phyloP scores from a whole-genome alignment of 139 green algal species.

The Yamagishiella unicocca region DNA sequence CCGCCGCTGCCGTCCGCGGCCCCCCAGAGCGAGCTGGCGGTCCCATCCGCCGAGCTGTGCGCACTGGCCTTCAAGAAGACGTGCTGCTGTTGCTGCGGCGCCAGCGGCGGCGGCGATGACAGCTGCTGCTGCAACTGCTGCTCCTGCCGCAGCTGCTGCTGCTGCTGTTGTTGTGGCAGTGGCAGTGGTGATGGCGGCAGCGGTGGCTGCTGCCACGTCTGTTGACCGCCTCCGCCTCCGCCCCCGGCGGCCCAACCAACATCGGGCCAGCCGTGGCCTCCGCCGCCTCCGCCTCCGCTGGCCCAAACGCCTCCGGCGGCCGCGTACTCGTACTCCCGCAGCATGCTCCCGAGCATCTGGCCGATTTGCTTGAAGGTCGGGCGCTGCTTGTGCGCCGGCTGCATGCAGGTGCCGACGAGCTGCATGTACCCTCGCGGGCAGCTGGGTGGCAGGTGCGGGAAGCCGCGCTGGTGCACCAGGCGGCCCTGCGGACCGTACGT shows the following conservation, averaged over 20 bases:
- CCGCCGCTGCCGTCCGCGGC: no score
- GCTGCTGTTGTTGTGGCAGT: neutral
- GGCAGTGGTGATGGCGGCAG: neutral
- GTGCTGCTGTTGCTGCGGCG: neutral
- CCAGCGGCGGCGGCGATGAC: neutral
- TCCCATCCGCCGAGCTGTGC: neutral
- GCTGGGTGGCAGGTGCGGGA: conserved; percentile 39
- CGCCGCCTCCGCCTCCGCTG: no score
- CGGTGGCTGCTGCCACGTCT: neutral
- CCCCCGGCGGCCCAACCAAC: neutral
- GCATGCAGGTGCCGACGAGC: conserved; percentile 29
- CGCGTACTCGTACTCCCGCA: neutral
- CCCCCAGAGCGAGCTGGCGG: no score
- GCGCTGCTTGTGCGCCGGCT: conserved; percentile 31
- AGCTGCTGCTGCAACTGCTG: neutral
- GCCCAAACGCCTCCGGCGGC: neutral
- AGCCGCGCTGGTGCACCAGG: conserved; percentile 20
- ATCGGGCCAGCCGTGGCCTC: no score
- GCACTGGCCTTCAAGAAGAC: neutral
- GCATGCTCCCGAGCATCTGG: conserved; percentile 3
- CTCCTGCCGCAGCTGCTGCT: neutral
- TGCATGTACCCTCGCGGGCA: conserved; percentile 12
- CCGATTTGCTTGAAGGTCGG: conserved; percentile 53
- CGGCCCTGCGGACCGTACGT: conserved; percentile 13
- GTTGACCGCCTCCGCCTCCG: neutral